These are phyloP conservation scores for Tulasnella calospora DNA, from an alignment of 768 basidiomycete species.

Conservation along the genomic window DNA sequence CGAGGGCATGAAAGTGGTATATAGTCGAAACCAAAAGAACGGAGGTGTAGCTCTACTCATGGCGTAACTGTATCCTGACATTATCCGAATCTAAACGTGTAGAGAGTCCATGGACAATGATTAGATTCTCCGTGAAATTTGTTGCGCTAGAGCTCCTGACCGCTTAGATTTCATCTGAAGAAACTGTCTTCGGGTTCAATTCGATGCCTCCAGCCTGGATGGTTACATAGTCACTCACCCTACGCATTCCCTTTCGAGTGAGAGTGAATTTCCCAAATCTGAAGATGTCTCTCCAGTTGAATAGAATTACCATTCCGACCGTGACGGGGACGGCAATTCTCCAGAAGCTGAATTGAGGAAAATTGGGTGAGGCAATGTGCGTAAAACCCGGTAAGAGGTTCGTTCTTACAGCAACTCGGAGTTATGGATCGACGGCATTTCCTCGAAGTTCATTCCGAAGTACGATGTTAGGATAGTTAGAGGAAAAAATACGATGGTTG, in stretches of 20 bases:
- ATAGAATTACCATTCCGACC: constrained; percentile 43
- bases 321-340: constrained; percentile 57
- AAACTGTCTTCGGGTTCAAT: not conserved
- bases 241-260: not conserved
- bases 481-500: constrained; percentile 61
- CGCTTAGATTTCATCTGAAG: not conserved
- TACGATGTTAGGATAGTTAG: constrained; percentile 68
- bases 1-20: not conserved
- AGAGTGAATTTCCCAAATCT: not conserved
- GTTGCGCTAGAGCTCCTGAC: not conserved
- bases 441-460: constrained; percentile 46
- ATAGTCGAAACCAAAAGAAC: not conserved
- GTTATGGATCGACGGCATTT: constrained; percentile 17
- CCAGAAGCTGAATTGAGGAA: constrained; percentile 46
- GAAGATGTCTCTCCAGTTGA: constrained; percentile 19
- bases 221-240: not conserved
- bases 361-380: not conserved
- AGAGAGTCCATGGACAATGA: not conserved
- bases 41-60: not conserved
- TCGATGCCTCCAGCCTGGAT: not conserved
- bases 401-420: constrained; percentile 20
- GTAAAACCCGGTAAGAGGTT: not conserved
- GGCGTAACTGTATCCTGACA: not conserved
- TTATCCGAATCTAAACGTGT: not conserved
- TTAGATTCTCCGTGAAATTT: not conserved